Evolutionary conservation across 176 grass and related monocot species (phyloP), one percentile per base, ranked within the genome.

Genomic region (Oryza punctata): DNA sequence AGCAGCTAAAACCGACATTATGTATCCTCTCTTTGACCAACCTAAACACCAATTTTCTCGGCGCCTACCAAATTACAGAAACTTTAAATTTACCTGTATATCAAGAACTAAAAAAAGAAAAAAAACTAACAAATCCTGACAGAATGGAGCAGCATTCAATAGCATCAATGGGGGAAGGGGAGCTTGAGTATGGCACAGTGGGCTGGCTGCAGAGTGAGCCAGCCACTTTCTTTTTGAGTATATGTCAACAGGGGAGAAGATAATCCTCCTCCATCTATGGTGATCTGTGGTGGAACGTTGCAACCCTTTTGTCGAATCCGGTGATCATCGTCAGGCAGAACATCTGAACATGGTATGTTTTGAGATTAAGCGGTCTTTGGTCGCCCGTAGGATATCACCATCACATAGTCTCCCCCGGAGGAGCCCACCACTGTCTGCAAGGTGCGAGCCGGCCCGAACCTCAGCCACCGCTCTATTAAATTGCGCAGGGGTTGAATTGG

Each of bases 391-490:
- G 72, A 81, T 72, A 96, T 73, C 77, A 89, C 91, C 81, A 96
- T 91, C 84, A 96, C 87, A 44, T 91, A 94, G 6, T 97, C 91
- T 78, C 88, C 88, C 15, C 88, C 94, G 0, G 94, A 94, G 65
- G 89, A 82, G 57, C 94, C 94, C 32, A 91, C 67, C 25, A 88
- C 6, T 0, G 91, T 81, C 46, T 89, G 89, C 65, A 97, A 4
- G 32, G 63, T 90, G 44, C 88, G 91, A 1, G 24, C 50, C 0
- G 91, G 70, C 27, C 80, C 84, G 7, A 82, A 76, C 78, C 76
- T 75, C 10, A 94, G 60, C 94, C 94, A 97, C 15, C 85, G 78
- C 21, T 89, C 89, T 67, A 94, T 79, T 66, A 97, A 67, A 66
- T 86, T 94, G 16, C 84, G 84, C 16, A 97, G 78, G 8, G 91